Base-by-base conservation (phyloP, 441 rosid species). In the Erodium chrysanthum region DNA sequence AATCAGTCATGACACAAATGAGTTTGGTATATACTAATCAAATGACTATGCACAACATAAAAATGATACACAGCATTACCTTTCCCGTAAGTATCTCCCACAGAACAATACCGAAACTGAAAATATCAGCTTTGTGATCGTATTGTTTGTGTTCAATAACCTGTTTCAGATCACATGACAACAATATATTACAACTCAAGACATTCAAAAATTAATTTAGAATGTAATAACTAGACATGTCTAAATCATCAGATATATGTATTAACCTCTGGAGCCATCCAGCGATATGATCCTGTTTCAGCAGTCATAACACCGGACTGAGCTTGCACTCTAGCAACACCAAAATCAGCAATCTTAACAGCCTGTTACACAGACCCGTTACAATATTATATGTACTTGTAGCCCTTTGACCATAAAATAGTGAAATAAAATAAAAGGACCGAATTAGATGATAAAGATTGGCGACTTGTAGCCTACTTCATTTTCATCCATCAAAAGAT, bases 201-300 rank as follows among this genome's bases (percentile, higher is more conserved):
- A 29, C 5, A 1, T 29, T 29, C 3, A 29, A 29, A 33, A 33
- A n/a, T 33, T 64, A 18, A 64, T 17, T 31, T 12, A 64, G 15
- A 10, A 18, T 15, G 23, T 15, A 33, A 11, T 23, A 65, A 35
- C 14, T 64, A 31, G n/a, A 37, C 9, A 33, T 9, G 18, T 2
- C 17, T 63, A 23, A 23, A 12, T 15, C 21, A 25, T 11, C 25
- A 40, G 15, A 42, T 61, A 11, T n/a, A 0, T 2, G 18, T 66
- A 20, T 64, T 64, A 71, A 88, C 91, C 91, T 88, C 94, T 15
- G 91, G 94, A 73, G 94, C 94, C 91, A 88, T 88, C 94, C 94
- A 88, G 33, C 89, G 88, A 68, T 88, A 88, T 7, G 91, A 84
- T 71, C 94, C 94, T 64, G 91, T 88, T 81, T 88, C 94, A 23